phyloP scores from a whole-genome alignment of 306 rosid genomes.

The Prunus kanzakura region DNA sequence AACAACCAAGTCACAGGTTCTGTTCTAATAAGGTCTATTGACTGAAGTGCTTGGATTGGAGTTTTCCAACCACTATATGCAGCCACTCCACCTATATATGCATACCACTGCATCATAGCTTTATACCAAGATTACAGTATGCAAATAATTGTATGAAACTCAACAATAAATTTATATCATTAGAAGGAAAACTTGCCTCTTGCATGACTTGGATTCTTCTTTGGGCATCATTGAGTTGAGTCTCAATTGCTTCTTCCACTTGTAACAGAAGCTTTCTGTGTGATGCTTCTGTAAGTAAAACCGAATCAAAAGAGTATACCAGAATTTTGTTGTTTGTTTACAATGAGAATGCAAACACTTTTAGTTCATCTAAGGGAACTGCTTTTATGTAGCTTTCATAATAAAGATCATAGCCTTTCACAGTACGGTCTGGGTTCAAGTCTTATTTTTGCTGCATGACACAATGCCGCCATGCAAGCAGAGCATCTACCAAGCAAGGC shows the following conservation, averaged over 20 bases:
- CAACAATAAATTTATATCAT: constrained; percentile 9
- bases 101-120: not conserved
- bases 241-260: constrained; percentile 67
- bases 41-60: constrained; percentile 14
- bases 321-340: not conserved
- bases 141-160: constrained; percentile 10
- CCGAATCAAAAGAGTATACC: constrained; percentile 17
- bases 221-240: constrained; percentile 67
- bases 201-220: constrained; percentile 60
- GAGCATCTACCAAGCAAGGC: not conserved
- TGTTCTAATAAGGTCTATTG: constrained; percentile 1
- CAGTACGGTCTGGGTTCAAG: not conserved
- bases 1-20: not conserved
- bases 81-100: not conserved
- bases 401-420: not conserved
- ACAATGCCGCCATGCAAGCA: not conserved
- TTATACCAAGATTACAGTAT: constrained; percentile 16
- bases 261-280: constrained; percentile 69
- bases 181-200: constrained; percentile 53
- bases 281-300: constrained; percentile 55
- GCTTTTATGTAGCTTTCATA: not conserved
- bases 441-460: not conserved
- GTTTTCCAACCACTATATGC: too few relatives aligned
- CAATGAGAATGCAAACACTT: not conserved
- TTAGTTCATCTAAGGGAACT: not conserved